Conservation (phyloP, 2,329 filamentous ascomycete genomes). For the Chrysosporium queenslandicum region DNA sequence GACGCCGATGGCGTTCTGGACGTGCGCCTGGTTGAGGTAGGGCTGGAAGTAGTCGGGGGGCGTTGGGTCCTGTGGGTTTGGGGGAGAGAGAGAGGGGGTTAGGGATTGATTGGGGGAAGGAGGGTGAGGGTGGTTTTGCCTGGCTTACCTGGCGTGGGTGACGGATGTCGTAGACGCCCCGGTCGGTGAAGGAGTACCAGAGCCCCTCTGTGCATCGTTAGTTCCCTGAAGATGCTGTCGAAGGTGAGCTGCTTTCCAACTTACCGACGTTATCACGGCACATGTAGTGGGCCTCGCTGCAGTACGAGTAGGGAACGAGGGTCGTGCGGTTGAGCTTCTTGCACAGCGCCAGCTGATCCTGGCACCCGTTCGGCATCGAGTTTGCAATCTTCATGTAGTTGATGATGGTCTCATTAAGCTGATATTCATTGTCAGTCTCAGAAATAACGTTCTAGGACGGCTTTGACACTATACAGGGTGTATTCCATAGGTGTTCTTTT, state of each 20-base stretch:
- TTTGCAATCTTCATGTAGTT: conserved; percentile 50
- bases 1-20: conserved; percentile 53
- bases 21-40: conserved; percentile 52
- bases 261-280: conserved; percentile 47
- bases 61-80: conserved; percentile 54
- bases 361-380: conserved; percentile 51
- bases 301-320: conserved; percentile 41
- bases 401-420: conserved; percentile 50
- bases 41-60: conserved; percentile 52
- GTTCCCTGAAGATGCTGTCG: no score
- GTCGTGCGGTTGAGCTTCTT: conserved; percentile 50
- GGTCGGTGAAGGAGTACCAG: conserved; percentile 46
- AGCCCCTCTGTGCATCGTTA: no score
- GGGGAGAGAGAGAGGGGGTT: conserved; percentile 9
- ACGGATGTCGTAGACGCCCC: conserved; percentile 44
- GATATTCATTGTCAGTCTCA: background rate
- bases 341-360: conserved; percentile 58
- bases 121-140: no score
- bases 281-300: conserved; percentile 45
- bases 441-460: no score
- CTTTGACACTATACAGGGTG: conserved; percentile 4
- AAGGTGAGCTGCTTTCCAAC: no score
- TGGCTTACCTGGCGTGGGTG: conserved; percentile 35
- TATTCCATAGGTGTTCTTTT: conserved; percentile 10
- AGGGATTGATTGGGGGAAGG: no score